These are phyloP conservation scores for Clavispora carvajalis DNA, from an alignment of 805 yeast genomes.

Conservation along the genomic window DNA sequence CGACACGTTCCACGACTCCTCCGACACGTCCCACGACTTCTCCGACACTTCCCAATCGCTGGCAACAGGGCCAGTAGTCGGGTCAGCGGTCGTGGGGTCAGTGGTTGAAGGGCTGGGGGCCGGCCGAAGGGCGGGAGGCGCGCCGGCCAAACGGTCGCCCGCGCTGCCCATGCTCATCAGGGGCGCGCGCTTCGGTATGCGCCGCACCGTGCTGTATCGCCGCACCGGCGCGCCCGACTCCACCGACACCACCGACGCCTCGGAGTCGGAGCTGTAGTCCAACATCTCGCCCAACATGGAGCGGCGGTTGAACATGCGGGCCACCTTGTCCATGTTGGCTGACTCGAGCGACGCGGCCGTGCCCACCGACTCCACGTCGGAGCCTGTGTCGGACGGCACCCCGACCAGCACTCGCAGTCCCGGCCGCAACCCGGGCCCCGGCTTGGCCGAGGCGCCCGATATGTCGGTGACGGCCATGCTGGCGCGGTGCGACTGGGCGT, in stretches of 20 bases:
- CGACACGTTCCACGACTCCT: no score
- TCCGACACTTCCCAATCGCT: no score
- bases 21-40: no score
- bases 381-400: no score
- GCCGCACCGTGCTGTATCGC: constrained; percentile 11
- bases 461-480: not conserved
- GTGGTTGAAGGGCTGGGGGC: no score
- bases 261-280: constrained; percentile 34
- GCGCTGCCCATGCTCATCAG: no score
- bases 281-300: constrained; percentile 42
- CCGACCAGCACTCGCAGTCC: no score
- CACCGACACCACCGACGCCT: constrained; percentile 3
- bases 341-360: not conserved
- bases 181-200: no score
- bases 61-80: no score
- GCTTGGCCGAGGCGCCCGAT: not conserved
- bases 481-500: constrained; percentile 1
- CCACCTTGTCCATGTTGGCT: constrained; percentile 20
- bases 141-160: no score
- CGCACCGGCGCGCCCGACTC: constrained; percentile 2
- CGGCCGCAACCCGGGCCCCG: not conserved
- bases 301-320: constrained; percentile 27
- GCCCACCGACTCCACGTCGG: not conserved
- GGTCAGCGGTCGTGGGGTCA: no score
- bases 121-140: no score